Base-by-base conservation (phyloP, 768 basidiomycete species). In the Hypholoma fasciculare region DNA sequence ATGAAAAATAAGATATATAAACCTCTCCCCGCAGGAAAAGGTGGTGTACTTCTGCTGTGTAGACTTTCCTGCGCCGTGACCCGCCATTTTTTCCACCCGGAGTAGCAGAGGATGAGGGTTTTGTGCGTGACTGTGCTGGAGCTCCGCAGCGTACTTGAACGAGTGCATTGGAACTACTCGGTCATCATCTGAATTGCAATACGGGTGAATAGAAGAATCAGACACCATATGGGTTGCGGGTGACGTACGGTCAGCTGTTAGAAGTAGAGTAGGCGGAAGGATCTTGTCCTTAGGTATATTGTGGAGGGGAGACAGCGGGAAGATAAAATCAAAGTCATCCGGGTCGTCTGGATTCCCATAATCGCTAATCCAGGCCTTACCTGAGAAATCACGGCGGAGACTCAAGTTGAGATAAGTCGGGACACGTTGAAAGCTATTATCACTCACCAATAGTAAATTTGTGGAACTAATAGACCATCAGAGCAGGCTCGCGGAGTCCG, bases 81-180 rank as follows among this genome's bases (percentile, higher is more conserved):
- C 90, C 1, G 88, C 82, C 67, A 91, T 91, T 72, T 85, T 85
- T 66, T 93, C 90, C 26, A 94, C 84, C 19, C 90, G 82, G 49
- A 93, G 74, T 17, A 94, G 76, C 12, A 94, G 75, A 5, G 92
- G 92, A 64, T 91, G 72, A 0, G 83, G 82, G 68, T 92, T 94
- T 47, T 84, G 64, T 1, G 88, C 78, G 1, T 83, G 71, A 1
- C 71, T 74, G 67, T 93, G 73, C 67, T 94, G 92, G 38, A 93
- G 74, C n/a, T 85, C 84, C 14, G 92, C 92, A 0, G 87, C 86
- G 51, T 85, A 79, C 72, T 94, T 94, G 82, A 90, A 92, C 8
- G 90, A 90, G 71, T 93, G 92, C 68, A 91, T 75, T 1, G 90
- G 90, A 4, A 93, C 90, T n/a, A 94, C 92, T 36, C 92, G 87